These are phyloP conservation scores for Ophiostoma sp. DNA, from an alignment of 2,329 filamentous ascomycete genomes.

Conservation along the genomic window DNA sequence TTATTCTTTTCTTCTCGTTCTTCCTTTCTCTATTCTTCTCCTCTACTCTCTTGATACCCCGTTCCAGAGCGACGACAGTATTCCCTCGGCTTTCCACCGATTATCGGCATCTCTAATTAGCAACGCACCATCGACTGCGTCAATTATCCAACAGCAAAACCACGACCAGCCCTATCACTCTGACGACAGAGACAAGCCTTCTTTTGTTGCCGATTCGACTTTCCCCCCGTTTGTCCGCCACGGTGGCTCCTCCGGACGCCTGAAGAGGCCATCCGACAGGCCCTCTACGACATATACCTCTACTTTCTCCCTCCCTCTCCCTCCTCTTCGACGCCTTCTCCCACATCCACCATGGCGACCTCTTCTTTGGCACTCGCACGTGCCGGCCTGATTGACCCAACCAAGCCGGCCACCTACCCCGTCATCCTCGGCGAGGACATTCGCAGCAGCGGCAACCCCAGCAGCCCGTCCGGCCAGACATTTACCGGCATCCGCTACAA, in stretches of 20 bases:
- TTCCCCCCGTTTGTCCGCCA: not conserved
- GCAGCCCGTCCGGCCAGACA: slow-evolving; percentile 49
- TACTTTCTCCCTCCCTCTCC: not conserved
- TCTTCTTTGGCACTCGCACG: slow-evolving; percentile 29
- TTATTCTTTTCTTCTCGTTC: not conserved
- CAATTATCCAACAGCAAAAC: not conserved
- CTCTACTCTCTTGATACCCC: not conserved
- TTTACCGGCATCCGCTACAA: slow-evolving; percentile 65
- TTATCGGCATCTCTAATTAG: not conserved
- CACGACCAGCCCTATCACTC: not conserved
- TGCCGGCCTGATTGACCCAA: slow-evolving; percentile 55
- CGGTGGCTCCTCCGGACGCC: slow-evolving; percentile 12
- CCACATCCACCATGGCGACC: slow-evolving; percentile 27
- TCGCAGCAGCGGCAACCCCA: slow-evolving; percentile 46
- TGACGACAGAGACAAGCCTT: not conserved
- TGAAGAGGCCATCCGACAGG: slow-evolving; percentile 1
- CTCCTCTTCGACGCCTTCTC: not conserved
- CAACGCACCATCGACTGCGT: not conserved
- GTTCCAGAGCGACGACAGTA: not conserved
- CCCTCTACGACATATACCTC: not conserved
- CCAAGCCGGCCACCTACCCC: slow-evolving; percentile 60
- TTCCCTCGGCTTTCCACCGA: slow-evolving; percentile 1
- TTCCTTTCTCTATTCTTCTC: not conserved
- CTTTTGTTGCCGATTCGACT: not conserved
- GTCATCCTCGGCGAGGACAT: slow-evolving; percentile 64